Conservation (phyloP, 768 basidiomycete species). For the Serendipita indica region DNA sequence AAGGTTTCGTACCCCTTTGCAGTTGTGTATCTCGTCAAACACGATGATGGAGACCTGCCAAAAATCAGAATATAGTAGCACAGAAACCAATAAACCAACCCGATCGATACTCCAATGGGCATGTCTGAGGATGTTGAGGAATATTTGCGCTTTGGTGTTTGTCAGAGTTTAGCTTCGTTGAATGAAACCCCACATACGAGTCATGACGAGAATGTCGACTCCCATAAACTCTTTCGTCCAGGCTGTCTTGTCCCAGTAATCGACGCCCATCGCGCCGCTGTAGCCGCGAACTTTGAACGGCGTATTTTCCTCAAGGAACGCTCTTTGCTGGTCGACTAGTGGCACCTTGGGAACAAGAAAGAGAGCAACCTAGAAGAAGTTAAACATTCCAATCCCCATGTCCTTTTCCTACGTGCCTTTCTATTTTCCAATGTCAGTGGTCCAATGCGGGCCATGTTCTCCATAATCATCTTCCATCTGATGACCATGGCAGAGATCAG, state of each 20-base stretch:
- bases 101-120: slow-evolving; percentile 63
- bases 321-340: slow-evolving; percentile 68
- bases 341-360: slow-evolving; percentile 79
- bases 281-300: slow-evolving; percentile 52
- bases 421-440: neutral
- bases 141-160: slow-evolving; percentile 52
- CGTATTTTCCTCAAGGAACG: slow-evolving; percentile 49
- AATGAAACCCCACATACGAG: slow-evolving; percentile 31
- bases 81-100: slow-evolving; percentile 21
- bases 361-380: slow-evolving; percentile 25
- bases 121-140: slow-evolving; percentile 64
- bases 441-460: slow-evolving; percentile 16
- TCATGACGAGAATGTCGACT: slow-evolving; percentile 73
- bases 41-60: slow-evolving; percentile 39
- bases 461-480: slow-evolving; percentile 51
- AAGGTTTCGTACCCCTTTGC: slow-evolving; percentile 4
- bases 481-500: slow-evolving; percentile 49
- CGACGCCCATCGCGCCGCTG: slow-evolving; percentile 55
- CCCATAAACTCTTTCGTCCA: slow-evolving; percentile 51
- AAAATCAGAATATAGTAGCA: slow-evolving; percentile 1
- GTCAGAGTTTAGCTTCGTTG: neutral
- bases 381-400: neutral
- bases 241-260: slow-evolving; percentile 45
- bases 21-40: slow-evolving; percentile 34
- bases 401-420: slow-evolving; percentile 13